Percentiles rank a stretch among this genome's conserved stretches.
These are phyloP conservation scores for Angomonas ambiguus DNA, from an alignment of 208 protist genomes.

Conservation along the genomic window DNA sequence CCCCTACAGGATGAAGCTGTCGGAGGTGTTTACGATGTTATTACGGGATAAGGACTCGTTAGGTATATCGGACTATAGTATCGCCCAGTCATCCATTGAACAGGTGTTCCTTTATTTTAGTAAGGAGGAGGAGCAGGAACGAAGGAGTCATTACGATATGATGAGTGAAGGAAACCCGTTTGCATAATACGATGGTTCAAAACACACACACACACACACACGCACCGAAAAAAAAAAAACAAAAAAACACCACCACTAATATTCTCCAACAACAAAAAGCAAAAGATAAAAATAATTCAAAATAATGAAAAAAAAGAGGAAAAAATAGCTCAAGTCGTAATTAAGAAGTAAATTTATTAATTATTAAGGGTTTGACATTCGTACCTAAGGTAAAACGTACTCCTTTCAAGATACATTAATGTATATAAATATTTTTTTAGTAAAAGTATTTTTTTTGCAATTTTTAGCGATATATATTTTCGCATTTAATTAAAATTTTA, in stretches of 20 bases:
- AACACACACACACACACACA: neutral
- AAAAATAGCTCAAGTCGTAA: too few relatives aligned
- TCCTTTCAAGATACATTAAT: too few relatives aligned
- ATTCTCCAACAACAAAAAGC: too few relatives aligned
- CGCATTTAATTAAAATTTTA: neutral
- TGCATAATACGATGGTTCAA: too few relatives aligned
- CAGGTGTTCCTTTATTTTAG: conserved; percentile 85
- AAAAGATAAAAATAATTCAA: neutral
- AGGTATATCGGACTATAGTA: conserved; percentile 64
- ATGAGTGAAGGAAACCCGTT: neutral
- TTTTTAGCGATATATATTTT: conserved; percentile 4
- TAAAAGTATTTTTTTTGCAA: conserved; percentile 15
- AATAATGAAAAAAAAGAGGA: neutral
- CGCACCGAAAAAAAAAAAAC: neutral
- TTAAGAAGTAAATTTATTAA: too few relatives aligned
- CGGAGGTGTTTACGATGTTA: conserved; percentile 35
- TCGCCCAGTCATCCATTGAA: conserved; percentile 82
- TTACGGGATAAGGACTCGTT: conserved; percentile 31
- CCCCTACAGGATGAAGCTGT: conserved; percentile 26
- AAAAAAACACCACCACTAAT: too few relatives aligned
- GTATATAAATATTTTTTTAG: neutral
- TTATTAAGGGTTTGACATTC: too few relatives aligned
- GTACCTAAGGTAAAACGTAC: too few relatives aligned
- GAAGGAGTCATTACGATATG: conserved; percentile 20
- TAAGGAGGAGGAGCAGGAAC: conserved; percentile 31